Percentiles rank a stretch among this genome's conserved stretches.
These are phyloP conservation scores for Bipolaris sorokiniana DNA, from an alignment of 2,329 filamentous ascomycete genomes.

Conservation along the genomic window DNA sequence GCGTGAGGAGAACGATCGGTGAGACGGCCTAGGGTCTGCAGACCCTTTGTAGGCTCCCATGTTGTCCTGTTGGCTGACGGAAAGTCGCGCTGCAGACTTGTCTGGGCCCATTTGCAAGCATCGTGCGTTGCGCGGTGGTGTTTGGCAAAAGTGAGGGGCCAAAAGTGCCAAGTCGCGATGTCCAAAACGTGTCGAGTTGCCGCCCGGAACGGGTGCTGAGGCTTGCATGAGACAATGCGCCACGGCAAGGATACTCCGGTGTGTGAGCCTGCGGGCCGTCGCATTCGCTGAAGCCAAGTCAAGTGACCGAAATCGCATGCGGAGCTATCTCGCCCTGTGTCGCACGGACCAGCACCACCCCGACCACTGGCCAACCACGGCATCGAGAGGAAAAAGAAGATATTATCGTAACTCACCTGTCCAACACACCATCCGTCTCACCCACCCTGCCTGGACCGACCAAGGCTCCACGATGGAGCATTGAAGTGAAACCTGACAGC, in stretches of 20 bases:
- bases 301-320: slow-evolving; percentile 68
- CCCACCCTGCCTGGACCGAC: slow-evolving; percentile 77
- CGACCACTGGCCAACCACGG: slow-evolving; percentile 42
- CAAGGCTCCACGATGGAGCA: slow-evolving; percentile 76
- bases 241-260: slow-evolving; percentile 40
- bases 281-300: slow-evolving; percentile 57
- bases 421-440: slow-evolving; percentile 76
- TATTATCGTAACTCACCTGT: slow-evolving; percentile 75
- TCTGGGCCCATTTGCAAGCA: slow-evolving; percentile 22
- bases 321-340: slow-evolving; percentile 49
- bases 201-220: slow-evolving; percentile 46
- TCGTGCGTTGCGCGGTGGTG: slow-evolving; percentile 18
- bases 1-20: slow-evolving; percentile 43
- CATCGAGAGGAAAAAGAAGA: slow-evolving; percentile 34
- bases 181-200: slow-evolving; percentile 45
- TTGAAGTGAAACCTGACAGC: slow-evolving; percentile 76
- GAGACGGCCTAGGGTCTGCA: slow-evolving; percentile 28
- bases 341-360: slow-evolving; percentile 32
- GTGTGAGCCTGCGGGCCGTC: slow-evolving; percentile 46
- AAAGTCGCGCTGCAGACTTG: slow-evolving; percentile 10
- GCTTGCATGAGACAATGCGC: slow-evolving; percentile 43
- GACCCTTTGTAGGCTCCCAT: slow-evolving; percentile 5
- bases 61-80: slow-evolving; percentile 4
- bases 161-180: slow-evolving; percentile 36
- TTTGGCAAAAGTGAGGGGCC: slow-evolving; percentile 21